Base-by-base conservation (phyloP, 2,329 filamentous ascomycete genomes). In the Dryadomyces quercus-mongolicae region DNA sequence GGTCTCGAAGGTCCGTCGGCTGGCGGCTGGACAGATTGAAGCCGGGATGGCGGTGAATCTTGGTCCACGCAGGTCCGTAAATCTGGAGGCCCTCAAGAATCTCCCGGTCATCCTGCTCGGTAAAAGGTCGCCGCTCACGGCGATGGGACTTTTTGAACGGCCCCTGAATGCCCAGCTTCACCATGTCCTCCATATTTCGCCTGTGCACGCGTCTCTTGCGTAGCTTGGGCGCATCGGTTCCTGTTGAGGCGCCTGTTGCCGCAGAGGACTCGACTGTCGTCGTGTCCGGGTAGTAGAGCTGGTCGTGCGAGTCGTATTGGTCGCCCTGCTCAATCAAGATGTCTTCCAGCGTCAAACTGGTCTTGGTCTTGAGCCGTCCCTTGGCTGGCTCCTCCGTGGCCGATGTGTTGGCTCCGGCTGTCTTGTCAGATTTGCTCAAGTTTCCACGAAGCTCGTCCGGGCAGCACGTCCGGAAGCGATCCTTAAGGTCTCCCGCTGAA, bases 391-490 rank as follows among this genome's bases (percentile, higher is more conserved):
- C 45, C 49, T 51, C 52, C 5, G 53, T 38, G 21, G 49, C 15
- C 2, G 58, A 38, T 18, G 36, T 47, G 31, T 51, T 51, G 4
- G 55, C n/a, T 1, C 49, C 1, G 51, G 47, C 15, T 47, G 31
- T 13, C n/a, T 18, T 34, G 12, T 57, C 55, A n/a, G 20, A 59
- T 50, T 65, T 71, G 12, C 55, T 59, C 16, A 63, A 54, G 22
- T 70, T 71, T 22, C 68, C 68, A 49, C 77, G 74, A 42, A 84
- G 70, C 63, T 84, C 81, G 38, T 75, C 74, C 0, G 81, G 81
- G 57, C 81, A 84, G 62, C 81, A 84, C 3, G 81, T 85, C 51
- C 81, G 74, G 62, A 84, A 85, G 13, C 82, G 73, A 63, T 85
- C 81, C 63, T 85, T 85, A 51, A 85, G 64, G 61, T 85, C 81